Percentiles rank a stretch among this genome's conserved stretches.
These are phyloP conservation scores for Davidsoniella eucalypti DNA, from an alignment of 2,329 filamentous ascomycete genomes.

Conservation along the genomic window DNA sequence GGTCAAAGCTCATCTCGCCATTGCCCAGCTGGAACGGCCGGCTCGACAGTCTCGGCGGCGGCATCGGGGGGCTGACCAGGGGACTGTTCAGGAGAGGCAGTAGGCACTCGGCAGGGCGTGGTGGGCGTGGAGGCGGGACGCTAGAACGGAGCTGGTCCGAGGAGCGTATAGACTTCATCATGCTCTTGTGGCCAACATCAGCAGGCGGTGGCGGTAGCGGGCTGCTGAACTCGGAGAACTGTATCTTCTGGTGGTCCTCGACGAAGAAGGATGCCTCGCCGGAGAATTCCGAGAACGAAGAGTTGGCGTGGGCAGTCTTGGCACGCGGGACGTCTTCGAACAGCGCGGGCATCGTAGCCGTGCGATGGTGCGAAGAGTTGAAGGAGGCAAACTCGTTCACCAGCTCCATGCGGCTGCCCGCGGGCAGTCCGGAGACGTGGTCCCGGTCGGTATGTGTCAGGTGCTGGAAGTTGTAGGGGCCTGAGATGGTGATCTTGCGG, in stretches of 20 bases:
- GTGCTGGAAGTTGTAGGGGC: slow-evolving; percentile 51
- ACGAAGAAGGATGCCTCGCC: slow-evolving; percentile 13
- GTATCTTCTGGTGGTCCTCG: background rate
- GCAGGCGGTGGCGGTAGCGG: slow-evolving; percentile 10
- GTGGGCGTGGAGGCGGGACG: slow-evolving; percentile 30
- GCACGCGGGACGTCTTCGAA: slow-evolving; percentile 14
- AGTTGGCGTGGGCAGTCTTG: slow-evolving; percentile 12
- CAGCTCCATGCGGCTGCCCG: slow-evolving; percentile 25
- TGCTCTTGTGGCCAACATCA: slow-evolving; percentile 19
- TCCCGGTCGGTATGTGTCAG: slow-evolving; percentile 41
- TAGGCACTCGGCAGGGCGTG: slow-evolving; percentile 24
- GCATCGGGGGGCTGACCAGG: slow-evolving; percentile 23
- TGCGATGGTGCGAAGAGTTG: slow-evolving; percentile 8
- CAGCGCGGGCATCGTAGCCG: slow-evolving; percentile 7
- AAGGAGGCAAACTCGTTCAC: slow-evolving; percentile 24
- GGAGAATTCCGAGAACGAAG: slow-evolving; percentile 11
- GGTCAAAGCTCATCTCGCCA: slow-evolving; percentile 25
- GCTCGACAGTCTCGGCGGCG: slow-evolving; percentile 39
- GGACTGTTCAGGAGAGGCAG: slow-evolving; percentile 10
- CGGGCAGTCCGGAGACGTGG: slow-evolving; percentile 25
- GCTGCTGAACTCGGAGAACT: too few relatives aligned
- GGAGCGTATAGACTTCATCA: slow-evolving; percentile 29
- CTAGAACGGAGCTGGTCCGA: slow-evolving; percentile 31
- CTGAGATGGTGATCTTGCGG: slow-evolving; percentile 36
- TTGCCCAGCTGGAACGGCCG: slow-evolving; percentile 31